Evolutionary conservation across 768 basidiomycete genomes (phyloP), one percentile per base, ranked within the genome.

Genomic region (Boletus eberwhitei): DNA sequence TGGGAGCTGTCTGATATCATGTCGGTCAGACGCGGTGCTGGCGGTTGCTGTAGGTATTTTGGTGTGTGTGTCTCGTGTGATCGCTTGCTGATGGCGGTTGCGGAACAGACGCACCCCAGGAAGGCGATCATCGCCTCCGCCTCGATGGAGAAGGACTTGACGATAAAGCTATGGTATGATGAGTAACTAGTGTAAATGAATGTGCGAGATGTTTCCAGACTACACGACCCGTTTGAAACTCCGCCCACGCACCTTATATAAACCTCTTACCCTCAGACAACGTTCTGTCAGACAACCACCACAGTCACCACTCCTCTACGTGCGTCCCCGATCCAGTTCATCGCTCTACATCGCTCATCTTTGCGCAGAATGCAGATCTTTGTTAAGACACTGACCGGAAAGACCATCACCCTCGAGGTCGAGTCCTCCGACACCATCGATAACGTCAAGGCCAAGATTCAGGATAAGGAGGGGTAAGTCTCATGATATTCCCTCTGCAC

Each of bases 121-220:
- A 79, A 75, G 48, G 79, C 77, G 43, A 84, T 88, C 51, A 87
- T 98, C 58, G 94, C 92, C 8, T 91, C 92, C 5, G 91, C 90
- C n/a, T 82, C 86, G 11, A 86, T 91, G 80, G 93, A 94, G 61
- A 92, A 92, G 60, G 94, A 96, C 62, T 72, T 90, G 56, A 85
- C 85, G 5, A 89, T 98, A 63, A 80, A 86, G 50, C 62, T 98
- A 16, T 97, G 94, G 94, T 74, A 77, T 52, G 85, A 88, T 64
- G 68, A 71, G 45, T 48, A 24, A 24, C 24, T 3, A 24, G 24
- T 24, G 24, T 24, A 24, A 24, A 24, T 24, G 17, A 64, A 51
- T 16, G 24, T 61, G 13, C 52, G 26, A 56, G 42, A 17, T 32
- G 9, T 11, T 59, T 60, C 61, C 16, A 48, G 13, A 29, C n/a